These are phyloP conservation scores for Agrocybe chaxingu DNA, from an alignment of 768 basidiomycete species.

Conservation along the genomic window DNA sequence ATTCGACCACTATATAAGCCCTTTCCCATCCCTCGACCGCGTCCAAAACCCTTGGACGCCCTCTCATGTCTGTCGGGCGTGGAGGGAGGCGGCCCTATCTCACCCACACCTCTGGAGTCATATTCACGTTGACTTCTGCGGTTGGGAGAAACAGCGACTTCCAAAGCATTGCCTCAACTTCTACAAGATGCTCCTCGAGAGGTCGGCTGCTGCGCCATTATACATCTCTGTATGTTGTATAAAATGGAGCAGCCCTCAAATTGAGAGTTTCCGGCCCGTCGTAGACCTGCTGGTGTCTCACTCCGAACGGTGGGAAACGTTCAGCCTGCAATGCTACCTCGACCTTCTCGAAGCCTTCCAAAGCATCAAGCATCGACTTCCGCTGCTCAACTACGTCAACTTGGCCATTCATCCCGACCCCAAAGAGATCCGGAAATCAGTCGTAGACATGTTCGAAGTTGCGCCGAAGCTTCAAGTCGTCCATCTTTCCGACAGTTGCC, in stretches of 20 bases:
- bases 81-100: slow-evolving; percentile 8
- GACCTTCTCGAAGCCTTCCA: slow-evolving; percentile 6
- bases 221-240: slow-evolving; percentile 6
- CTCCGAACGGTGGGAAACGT: slow-evolving; percentile 10
- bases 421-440: neutral
- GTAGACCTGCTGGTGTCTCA: slow-evolving; percentile 5
- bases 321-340: slow-evolving; percentile 2
- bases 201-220: slow-evolving; percentile 8
- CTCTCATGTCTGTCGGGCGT: slow-evolving; percentile 9
- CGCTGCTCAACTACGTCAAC: neutral
- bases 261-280: slow-evolving; percentile 7
- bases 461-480: slow-evolving; percentile 4
- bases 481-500: neutral
- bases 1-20: slow-evolving; percentile 4
- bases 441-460: slow-evolving; percentile 6
- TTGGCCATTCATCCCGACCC: slow-evolving; percentile 2
- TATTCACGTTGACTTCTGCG: slow-evolving; percentile 7
- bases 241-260: neutral
- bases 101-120: slow-evolving; percentile 12
- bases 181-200: slow-evolving; percentile 2
- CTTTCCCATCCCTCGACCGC: slow-evolving; percentile 1
- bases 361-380: slow-evolving; percentile 4
- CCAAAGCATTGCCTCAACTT: slow-evolving; percentile 5
- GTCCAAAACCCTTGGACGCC: slow-evolving; percentile 4
- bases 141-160: slow-evolving; percentile 2